phyloP scores from a whole-genome alignment of 2,329 filamentous ascomycete species.

The Colletotrichum noveboracense region DNA sequence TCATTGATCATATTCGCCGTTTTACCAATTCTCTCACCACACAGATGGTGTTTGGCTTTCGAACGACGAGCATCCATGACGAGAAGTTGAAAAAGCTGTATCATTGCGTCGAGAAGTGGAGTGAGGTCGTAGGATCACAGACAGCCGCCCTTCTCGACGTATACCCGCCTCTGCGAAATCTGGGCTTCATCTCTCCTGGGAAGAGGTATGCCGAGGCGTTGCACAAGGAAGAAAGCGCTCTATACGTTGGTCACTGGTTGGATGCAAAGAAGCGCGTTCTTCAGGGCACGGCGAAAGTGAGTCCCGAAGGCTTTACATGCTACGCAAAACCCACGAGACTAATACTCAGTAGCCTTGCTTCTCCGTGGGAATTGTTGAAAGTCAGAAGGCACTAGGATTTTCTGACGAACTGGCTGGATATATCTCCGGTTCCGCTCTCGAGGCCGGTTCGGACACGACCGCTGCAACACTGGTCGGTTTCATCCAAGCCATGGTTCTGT shows the following conservation, averaged over 20 bases:
- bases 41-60: conserved; percentile 55
- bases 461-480: conserved; percentile 45
- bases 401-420: conserved; percentile 36
- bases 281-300: conserved; percentile 17
- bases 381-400: conserved; percentile 26
- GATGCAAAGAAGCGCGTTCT: conserved; percentile 19
- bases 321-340: background rate
- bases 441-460: conserved; percentile 49
- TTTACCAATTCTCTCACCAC: conserved; percentile 56
- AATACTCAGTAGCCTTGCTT: conserved; percentile 29
- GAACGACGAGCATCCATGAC: conserved; percentile 46
- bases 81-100: conserved; percentile 48
- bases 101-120: conserved; percentile 35
- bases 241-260: conserved; percentile 22
- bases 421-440: conserved; percentile 39
- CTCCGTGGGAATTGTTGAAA: conserved; percentile 27
- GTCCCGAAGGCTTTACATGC: background rate
- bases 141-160: conserved; percentile 50
- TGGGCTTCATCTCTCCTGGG: conserved; percentile 8
- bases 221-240: conserved; percentile 22
- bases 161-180: conserved; percentile 42
- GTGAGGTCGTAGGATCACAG: conserved; percentile 43
- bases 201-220: conserved; percentile 39
- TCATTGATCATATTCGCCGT: conserved; percentile 49
- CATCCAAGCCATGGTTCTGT: conserved; percentile 50